Base-by-base conservation (phyloP, 2,329 filamentous ascomycete genomes). In the Xylaria hypoxylon region DNA sequence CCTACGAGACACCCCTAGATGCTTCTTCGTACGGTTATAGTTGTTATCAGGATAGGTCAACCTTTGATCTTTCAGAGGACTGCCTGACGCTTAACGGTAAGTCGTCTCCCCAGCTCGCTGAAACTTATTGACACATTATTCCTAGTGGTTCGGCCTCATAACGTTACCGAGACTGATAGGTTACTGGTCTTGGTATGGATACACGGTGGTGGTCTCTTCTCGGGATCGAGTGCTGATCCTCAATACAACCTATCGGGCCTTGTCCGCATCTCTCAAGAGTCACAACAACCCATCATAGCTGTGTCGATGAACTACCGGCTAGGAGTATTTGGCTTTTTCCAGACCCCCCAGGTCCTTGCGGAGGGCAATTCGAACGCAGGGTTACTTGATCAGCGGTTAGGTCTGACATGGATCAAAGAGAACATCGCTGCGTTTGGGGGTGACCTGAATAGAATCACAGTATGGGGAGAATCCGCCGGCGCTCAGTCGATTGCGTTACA, bases 221-320 rank as follows among this genome's bases (percentile, higher is more conserved):
- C 80, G 40, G 87, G 87, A 0, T 79, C 82, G 73, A 73, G 82
- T 71, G 70, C 78, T 67, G 86, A 89, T 65, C 79, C 84, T 2
- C 83, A 88, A 59, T 91, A 91, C 74, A 91, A 91, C 72, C 80
- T 90, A 31, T 87, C 86, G n/a, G 87, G 84, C 59, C 84, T 90
- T 50, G 85, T 91, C 6, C 77, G 82, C 44, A 81, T 84, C 40
- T 82, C 84, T 6, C 82, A 84, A 44, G 76, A 82, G 2, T 82
- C 86, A 35, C 80, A 80, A 51, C 83, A 85, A 68, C 85, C 85
- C 67, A 73, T 80, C 17, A 68, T 80, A 22, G 67, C 79, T 10
- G 79, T 80, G 0, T 73, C 75, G 15, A 62, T 80, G 59, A 80
- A 79, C 75, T 79, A 73, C 55, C 72, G 74, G 8, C 40, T 75